Conservation (phyloP, 2,329 filamentous ascomycete genomes). For the Triangularia setosa region DNA sequence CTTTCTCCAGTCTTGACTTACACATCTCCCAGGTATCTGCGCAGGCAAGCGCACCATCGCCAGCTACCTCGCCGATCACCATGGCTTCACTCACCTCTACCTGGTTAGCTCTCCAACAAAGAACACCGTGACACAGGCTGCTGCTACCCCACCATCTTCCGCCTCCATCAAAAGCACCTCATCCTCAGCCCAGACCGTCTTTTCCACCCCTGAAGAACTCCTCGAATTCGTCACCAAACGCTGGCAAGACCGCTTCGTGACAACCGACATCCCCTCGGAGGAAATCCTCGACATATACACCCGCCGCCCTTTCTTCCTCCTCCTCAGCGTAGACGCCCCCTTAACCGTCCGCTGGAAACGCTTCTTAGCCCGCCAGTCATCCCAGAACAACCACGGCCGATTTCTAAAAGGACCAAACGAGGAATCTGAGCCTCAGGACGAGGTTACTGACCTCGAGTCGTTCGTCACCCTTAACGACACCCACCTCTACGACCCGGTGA, state of each 20-base stretch:
- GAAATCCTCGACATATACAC: slow-evolving; percentile 68
- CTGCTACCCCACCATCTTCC: not conserved
- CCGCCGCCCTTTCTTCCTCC: slow-evolving; percentile 84
- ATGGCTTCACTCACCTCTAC: slow-evolving; percentile 73
- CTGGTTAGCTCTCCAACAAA: slow-evolving; percentile 37
- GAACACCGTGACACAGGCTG: too few species aligned
- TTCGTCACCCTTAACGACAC: slow-evolving; percentile 62
- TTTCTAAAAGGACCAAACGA: not conserved
- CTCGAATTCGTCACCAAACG: slow-evolving; percentile 80
- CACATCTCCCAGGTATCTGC: slow-evolving; percentile 66
- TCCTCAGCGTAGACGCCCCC: slow-evolving; percentile 88
- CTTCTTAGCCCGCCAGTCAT: slow-evolving; percentile 43
- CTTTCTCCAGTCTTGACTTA: slow-evolving; percentile 13
- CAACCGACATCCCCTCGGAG: slow-evolving; percentile 75
- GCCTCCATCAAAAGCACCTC: not conserved
- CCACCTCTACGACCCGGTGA: slow-evolving; percentile 65
- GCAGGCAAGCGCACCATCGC: slow-evolving; percentile 89
- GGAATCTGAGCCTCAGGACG: not conserved
- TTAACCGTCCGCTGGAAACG: slow-evolving; percentile 79
- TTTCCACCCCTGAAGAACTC: slow-evolving; percentile 62
- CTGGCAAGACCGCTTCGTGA: slow-evolving; percentile 84
- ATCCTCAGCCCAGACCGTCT: slow-evolving; percentile 33
- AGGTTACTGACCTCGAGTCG: slow-evolving; percentile 43
- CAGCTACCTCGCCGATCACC: slow-evolving; percentile 77
- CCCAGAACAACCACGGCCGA: slow-evolving; percentile 1